Percentiles rank a stretch among this genome's conserved stretches.
Evolutionary conservation across 352 stramenopile species (phyloP).

Genomic region (Pythium angustatum): DNA sequence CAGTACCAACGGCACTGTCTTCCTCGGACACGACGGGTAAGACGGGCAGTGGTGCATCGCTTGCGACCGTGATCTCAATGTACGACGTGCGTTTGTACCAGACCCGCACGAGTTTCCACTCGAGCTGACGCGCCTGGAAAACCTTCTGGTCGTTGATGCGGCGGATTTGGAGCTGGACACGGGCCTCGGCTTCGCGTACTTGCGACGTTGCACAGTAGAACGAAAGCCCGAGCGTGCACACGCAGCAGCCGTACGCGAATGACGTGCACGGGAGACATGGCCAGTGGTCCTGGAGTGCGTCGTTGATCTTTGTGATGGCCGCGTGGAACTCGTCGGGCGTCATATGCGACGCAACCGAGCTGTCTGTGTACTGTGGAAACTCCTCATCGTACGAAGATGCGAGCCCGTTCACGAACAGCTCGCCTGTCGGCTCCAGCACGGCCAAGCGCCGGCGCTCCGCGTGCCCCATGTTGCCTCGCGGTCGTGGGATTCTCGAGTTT

Average conservation of each 20-base stretch:
- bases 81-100: constrained; percentile 72
- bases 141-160: constrained; percentile 71
- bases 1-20: neutral
- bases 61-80: constrained; percentile 57
- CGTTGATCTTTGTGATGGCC: constrained; percentile 73
- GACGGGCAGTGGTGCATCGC: constrained; percentile 18
- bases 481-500: too few species aligned
- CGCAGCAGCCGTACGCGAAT: constrained; percentile 80
- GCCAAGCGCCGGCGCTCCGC: constrained; percentile 37
- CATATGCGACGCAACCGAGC: constrained; percentile 46
- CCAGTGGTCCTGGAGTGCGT: constrained; percentile 82
- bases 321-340: constrained; percentile 63
- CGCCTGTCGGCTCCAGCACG: constrained; percentile 59
- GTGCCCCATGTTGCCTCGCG: constrained; percentile 10
- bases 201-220: constrained; percentile 80
- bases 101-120: constrained; percentile 64
- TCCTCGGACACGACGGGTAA: neutral
- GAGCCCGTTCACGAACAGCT: constrained; percentile 80
- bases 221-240: constrained; percentile 78
- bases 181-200: constrained; percentile 69
- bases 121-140: constrained; percentile 53
- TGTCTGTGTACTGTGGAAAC: constrained; percentile 47
- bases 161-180: constrained; percentile 63
- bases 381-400: constrained; percentile 76
- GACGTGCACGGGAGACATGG: constrained; percentile 79